These are phyloP conservation scores for Karstenula rhodostoma DNA, from an alignment of 2,329 filamentous ascomycete species.

Conservation along the genomic window DNA sequence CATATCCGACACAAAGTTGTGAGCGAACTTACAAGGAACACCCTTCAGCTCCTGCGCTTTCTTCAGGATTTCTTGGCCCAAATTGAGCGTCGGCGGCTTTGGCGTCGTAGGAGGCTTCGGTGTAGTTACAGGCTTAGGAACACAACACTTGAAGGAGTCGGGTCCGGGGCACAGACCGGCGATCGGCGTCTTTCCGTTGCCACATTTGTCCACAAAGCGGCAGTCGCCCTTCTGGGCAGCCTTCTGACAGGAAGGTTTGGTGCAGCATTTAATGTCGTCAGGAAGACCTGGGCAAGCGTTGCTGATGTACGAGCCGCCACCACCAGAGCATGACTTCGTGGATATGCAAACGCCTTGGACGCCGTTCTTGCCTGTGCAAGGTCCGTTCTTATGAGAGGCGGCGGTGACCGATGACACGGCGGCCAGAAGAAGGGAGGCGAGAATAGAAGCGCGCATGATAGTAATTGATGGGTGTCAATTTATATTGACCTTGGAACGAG, in stretches of 20 bases:
- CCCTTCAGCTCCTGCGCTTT: slow-evolving; percentile 31
- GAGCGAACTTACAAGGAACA: slow-evolving; percentile 21
- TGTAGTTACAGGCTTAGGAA: slow-evolving; percentile 17
- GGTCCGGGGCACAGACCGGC: slow-evolving; percentile 26
- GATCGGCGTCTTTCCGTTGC: slow-evolving; percentile 21
- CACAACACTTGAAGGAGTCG: slow-evolving; percentile 27
- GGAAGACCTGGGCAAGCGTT: slow-evolving; percentile 31
- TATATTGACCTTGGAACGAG: not conserved
- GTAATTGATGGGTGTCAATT: not conserved
- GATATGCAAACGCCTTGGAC: slow-evolving; percentile 28
- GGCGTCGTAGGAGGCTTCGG: slow-evolving; percentile 19
- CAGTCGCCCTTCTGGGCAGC: slow-evolving; percentile 27
- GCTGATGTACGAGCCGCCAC: slow-evolving; percentile 26
- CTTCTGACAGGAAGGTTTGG: slow-evolving; percentile 26
- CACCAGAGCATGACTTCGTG: slow-evolving; percentile 23
- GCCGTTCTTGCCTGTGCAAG: slow-evolving; percentile 28
- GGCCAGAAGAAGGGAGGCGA: slow-evolving; percentile 16
- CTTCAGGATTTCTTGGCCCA: slow-evolving; percentile 29
- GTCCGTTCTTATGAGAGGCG: slow-evolving; percentile 23
- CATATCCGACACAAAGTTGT: not conserved
- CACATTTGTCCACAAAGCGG: slow-evolving; percentile 26
- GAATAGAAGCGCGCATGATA: slow-evolving; percentile 18
- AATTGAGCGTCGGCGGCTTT: slow-evolving; percentile 13
- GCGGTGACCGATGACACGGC: slow-evolving; percentile 16
- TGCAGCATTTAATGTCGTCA: slow-evolving; percentile 35